A percentile compares a stretch with the other conserved stretches of the same genome.
Evolutionary conservation across 2,329 filamentous ascomycete genomes (phyloP).

Genomic region (Chaetomium sp.): DNA sequence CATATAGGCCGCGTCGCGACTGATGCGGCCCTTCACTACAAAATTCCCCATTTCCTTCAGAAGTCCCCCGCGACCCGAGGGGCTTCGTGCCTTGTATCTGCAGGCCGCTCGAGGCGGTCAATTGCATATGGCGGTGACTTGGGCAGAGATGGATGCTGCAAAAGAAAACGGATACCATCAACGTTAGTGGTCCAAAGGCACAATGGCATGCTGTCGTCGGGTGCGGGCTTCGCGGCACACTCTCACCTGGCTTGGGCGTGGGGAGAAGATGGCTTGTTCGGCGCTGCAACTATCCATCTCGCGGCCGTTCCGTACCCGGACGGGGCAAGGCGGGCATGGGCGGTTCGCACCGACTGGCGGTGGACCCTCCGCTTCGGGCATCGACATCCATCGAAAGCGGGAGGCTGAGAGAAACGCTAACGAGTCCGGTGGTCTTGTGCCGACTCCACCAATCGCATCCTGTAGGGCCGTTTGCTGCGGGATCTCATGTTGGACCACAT

Average conservation of each 20-base stretch:
- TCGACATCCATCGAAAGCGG: conserved; percentile 14
- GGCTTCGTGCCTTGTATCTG: background rate
- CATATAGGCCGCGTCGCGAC: background rate
- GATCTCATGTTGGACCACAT: conserved; percentile 22
- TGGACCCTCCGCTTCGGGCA: conserved; percentile 16
- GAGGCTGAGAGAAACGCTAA: conserved; percentile 11
- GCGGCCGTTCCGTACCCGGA: conserved; percentile 19
- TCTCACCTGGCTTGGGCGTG: background rate
- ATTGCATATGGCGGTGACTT: conserved; percentile 11
- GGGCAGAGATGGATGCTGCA: background rate
- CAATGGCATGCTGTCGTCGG: conserved; percentile 8
- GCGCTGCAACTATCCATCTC: conserved; percentile 13
- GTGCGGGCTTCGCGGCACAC: conserved; percentile 7
- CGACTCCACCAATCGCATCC: conserved; percentile 14
- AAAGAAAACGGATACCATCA: background rate
- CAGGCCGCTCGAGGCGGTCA: conserved; percentile 9
- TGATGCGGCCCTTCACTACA: too few species aligned
- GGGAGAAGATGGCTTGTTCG: conserved; percentile 14
- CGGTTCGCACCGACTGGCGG: conserved; percentile 11
- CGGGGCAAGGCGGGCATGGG: background rate
- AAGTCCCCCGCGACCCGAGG: too few species aligned
- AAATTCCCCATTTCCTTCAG: too few species aligned
- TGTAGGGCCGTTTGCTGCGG: conserved; percentile 19
- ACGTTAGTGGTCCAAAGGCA: conserved; percentile 5
- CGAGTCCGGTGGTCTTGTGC: conserved; percentile 11